phyloP scores from a whole-genome alignment of 2,329 filamentous ascomycete species.

The Curvularia sp. region DNA sequence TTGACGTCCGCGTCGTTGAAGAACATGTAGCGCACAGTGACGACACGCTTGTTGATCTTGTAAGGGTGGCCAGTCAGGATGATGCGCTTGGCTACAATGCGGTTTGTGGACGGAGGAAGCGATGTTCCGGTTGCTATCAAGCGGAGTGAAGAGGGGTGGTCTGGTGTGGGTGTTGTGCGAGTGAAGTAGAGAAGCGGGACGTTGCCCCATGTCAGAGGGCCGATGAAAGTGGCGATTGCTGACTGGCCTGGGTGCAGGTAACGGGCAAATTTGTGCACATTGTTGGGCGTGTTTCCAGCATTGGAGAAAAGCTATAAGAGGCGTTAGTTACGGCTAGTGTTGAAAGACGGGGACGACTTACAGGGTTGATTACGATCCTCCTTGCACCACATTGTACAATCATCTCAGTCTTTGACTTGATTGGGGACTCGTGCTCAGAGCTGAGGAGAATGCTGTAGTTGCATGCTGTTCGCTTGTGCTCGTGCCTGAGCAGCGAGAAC shows the following conservation, averaged over 20 bases:
- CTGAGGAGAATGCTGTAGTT: slow-evolving; percentile 90
- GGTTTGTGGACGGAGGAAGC: slow-evolving; percentile 73
- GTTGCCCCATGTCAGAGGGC: slow-evolving; percentile 89
- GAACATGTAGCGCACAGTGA: slow-evolving; percentile 99
- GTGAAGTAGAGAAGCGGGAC: slow-evolving; percentile 92
- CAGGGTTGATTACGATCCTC: slow-evolving; percentile 82
- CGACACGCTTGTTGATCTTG: slow-evolving; percentile 98
- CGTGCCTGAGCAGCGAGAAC: slow-evolving; percentile 89
- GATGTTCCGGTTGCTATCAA: slow-evolving; percentile 88
- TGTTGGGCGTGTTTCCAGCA: slow-evolving; percentile 88
- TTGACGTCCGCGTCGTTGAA: slow-evolving; percentile 94
- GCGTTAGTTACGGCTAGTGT: slow-evolving; percentile 12
- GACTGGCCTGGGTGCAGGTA: slow-evolving; percentile 91
- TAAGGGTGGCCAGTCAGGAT: slow-evolving; percentile 95
- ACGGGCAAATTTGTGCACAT: slow-evolving; percentile 96
- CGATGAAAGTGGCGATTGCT: slow-evolving; percentile 87
- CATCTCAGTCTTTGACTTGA: slow-evolving; percentile 91
- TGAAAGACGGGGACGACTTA: slow-evolving; percentile 21
- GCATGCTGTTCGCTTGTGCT: slow-evolving; percentile 85
- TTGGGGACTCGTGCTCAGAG: slow-evolving; percentile 74
- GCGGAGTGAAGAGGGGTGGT: slow-evolving; percentile 58
- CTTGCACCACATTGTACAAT: slow-evolving; percentile 91
- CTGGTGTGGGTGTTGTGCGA: slow-evolving; percentile 54
- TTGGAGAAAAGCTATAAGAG: slow-evolving; percentile 73
- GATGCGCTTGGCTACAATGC: slow-evolving; percentile 91